Percentiles rank a stretch among this genome's conserved stretches.
Conservation (phyloP, 768 basidiomycete species). For the Kwoniella botswanensis region DNA sequence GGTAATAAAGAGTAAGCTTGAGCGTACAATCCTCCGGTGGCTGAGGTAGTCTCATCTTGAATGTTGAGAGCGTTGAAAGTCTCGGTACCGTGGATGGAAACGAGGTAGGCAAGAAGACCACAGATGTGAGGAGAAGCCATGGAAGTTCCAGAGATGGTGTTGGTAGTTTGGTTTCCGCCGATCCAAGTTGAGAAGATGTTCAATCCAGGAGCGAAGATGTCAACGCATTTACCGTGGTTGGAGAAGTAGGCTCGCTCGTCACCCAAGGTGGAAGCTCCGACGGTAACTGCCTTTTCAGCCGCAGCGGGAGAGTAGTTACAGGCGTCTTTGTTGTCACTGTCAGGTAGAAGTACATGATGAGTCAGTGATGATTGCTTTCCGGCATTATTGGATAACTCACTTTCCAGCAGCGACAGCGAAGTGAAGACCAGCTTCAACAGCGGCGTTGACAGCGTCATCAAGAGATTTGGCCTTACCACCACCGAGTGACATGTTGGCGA, state of each 20-base stretch:
- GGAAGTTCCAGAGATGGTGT: constrained; percentile 65
- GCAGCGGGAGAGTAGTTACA: constrained; percentile 92
- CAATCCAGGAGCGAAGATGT: constrained; percentile 87
- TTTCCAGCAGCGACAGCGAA: constrained; percentile 94
- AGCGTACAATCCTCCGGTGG: constrained; percentile 44
- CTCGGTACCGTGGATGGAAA: constrained; percentile 79
- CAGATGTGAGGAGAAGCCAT: constrained; percentile 89
- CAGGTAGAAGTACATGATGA: constrained; percentile 11
- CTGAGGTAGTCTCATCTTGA: background rate
- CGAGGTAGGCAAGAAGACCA: constrained; percentile 87
- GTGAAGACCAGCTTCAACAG: constrained; percentile 83
- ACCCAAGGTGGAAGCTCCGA: constrained; percentile 71
- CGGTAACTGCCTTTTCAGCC: constrained; percentile 87
- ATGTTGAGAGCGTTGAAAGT: constrained; percentile 45
- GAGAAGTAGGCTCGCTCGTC: constrained; percentile 69
- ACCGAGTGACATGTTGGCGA: constrained; percentile 86
- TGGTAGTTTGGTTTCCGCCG: constrained; percentile 66
- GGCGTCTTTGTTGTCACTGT: constrained; percentile 83
- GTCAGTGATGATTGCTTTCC: too few relatives aligned
- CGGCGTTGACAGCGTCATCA: constrained; percentile 81
- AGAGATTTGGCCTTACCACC: constrained; percentile 88
- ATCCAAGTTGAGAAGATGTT: constrained; percentile 91
- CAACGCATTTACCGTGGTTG: constrained; percentile 87
- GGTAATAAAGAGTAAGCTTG: constrained; percentile 64
- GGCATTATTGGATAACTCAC: constrained; percentile 29